phyloP scores from a whole-genome alignment of 2,329 filamentous ascomycete species.

The Biscogniauxia marginata region DNA sequence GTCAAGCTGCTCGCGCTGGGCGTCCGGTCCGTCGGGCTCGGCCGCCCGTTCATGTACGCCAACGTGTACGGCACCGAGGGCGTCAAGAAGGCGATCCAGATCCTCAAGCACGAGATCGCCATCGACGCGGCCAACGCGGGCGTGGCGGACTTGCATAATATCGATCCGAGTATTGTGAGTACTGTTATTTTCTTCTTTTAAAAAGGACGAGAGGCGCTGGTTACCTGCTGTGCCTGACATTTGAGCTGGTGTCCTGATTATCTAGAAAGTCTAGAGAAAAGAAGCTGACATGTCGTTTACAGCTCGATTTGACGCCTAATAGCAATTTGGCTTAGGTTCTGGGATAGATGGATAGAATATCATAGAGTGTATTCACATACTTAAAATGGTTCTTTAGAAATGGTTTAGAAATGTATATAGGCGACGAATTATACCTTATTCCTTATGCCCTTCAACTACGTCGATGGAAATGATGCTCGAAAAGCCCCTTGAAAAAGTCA shows the following conservation, averaged over 20 bases:
- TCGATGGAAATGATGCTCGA: too few species aligned
- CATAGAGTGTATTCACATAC: too few species aligned
- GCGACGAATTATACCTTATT: too few species aligned
- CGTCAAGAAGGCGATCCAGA: slow-evolving; percentile 40
- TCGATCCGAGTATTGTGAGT: slow-evolving; percentile 6
- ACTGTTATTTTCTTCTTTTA: not conserved
- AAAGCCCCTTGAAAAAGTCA: too few species aligned
- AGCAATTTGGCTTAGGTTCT: not conserved
- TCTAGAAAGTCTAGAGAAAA: too few species aligned
- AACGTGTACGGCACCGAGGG: slow-evolving; percentile 46
- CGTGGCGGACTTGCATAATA: slow-evolving; percentile 26
- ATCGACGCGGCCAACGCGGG: slow-evolving; percentile 31
- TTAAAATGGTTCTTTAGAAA: too few species aligned
- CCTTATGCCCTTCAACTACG: too few species aligned
- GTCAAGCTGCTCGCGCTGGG: slow-evolving; percentile 36
- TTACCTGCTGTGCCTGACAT: too few species aligned
- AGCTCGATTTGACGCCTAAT: not conserved
- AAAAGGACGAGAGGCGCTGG: not conserved
- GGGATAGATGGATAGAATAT: too few species aligned
- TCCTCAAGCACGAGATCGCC: slow-evolving; percentile 44
- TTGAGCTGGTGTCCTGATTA: not conserved
- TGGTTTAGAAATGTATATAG: too few species aligned
- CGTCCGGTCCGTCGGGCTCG: slow-evolving; percentile 39
- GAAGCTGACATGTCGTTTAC: not conserved
- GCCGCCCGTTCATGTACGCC: slow-evolving; percentile 46